Evolutionary conservation across 768 basidiomycete genomes (phyloP).

Genomic region (Paxillus rubicundulus): DNA sequence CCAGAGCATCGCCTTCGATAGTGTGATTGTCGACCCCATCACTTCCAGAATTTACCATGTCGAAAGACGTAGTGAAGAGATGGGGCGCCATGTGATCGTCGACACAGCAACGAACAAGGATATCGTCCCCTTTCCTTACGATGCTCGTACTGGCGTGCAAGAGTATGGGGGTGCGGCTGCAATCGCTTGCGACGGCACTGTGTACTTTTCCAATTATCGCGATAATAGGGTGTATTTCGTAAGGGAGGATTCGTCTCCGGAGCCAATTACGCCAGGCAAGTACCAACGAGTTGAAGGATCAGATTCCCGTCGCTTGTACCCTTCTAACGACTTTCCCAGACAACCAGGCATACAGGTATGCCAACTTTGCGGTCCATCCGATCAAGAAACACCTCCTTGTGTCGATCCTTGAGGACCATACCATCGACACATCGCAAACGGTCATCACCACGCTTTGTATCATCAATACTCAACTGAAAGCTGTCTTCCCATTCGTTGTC

Average conservation of each 20-base stretch:
- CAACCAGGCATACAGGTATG: slow-evolving; percentile 28
- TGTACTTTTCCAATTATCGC: slow-evolving; percentile 54
- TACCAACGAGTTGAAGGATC: background rate
- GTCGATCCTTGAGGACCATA: slow-evolving; percentile 70
- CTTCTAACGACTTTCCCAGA: no score
- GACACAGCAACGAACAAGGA: slow-evolving; percentile 43
- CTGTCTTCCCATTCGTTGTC: slow-evolving; percentile 39
- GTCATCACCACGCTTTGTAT: slow-evolving; percentile 49
- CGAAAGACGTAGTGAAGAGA: slow-evolving; percentile 48
- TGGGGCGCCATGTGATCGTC: slow-evolving; percentile 52
- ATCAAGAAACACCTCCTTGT: slow-evolving; percentile 47
- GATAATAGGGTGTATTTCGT: slow-evolving; percentile 50
- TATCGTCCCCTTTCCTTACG: slow-evolving; percentile 51
- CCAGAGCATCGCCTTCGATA: slow-evolving; percentile 33
- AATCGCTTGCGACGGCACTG: slow-evolving; percentile 42
- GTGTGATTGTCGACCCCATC: slow-evolving; percentile 53
- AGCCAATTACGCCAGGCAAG: slow-evolving; percentile 58
- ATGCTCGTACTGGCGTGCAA: slow-evolving; percentile 52
- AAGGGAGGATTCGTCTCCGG: slow-evolving; percentile 30
- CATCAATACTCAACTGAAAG: slow-evolving; percentile 44
- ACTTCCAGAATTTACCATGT: slow-evolving; percentile 48
- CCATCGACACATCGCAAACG: slow-evolving; percentile 37
- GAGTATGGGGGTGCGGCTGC: slow-evolving; percentile 71
- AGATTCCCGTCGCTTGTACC: no score
- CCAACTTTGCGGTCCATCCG: slow-evolving; percentile 57